Evolutionary conservation across 768 basidiomycete species (phyloP).

Genomic region (Russula lepida): DNA sequence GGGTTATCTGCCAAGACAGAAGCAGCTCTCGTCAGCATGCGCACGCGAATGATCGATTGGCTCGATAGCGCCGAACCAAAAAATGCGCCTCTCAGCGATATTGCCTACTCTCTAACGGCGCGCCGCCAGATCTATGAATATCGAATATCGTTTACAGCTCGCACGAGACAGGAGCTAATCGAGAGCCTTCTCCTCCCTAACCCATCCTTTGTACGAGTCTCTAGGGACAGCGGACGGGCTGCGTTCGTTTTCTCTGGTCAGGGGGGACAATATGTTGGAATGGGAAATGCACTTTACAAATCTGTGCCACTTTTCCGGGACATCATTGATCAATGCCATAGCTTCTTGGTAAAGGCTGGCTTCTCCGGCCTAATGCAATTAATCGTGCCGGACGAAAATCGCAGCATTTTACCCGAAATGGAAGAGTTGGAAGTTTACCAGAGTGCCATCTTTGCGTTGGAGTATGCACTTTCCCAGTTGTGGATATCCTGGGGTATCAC

Average conservation of each 20-base stretch:
- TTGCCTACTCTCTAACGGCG: constrained; percentile 62
- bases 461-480: constrained; percentile 52
- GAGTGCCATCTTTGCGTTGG: constrained; percentile 48
- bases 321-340: constrained; percentile 52
- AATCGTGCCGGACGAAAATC: constrained; percentile 23
- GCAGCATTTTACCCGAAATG: constrained; percentile 21
- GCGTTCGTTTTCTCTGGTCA: constrained; percentile 72
- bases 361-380: constrained; percentile 43
- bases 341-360: constrained; percentile 38
- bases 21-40: constrained; percentile 39
- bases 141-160: constrained; percentile 44
- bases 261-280: constrained; percentile 57
- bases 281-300: constrained; percentile 52
- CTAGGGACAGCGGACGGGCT: constrained; percentile 28
- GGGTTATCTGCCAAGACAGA: constrained; percentile 56
- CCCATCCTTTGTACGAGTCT: constrained; percentile 28
- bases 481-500: constrained; percentile 64
- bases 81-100: constrained; percentile 33
- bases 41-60: constrained; percentile 40
- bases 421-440: constrained; percentile 43
- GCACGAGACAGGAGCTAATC: constrained; percentile 38
- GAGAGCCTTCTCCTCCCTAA: constrained; percentile 39
- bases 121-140: constrained; percentile 49
- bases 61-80: constrained; percentile 30
- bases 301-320: constrained; percentile 39